These are phyloP conservation scores for Proliferodiscus dingleyae DNA, from an alignment of 2,329 filamentous ascomycete species.

Conservation along the genomic window DNA sequence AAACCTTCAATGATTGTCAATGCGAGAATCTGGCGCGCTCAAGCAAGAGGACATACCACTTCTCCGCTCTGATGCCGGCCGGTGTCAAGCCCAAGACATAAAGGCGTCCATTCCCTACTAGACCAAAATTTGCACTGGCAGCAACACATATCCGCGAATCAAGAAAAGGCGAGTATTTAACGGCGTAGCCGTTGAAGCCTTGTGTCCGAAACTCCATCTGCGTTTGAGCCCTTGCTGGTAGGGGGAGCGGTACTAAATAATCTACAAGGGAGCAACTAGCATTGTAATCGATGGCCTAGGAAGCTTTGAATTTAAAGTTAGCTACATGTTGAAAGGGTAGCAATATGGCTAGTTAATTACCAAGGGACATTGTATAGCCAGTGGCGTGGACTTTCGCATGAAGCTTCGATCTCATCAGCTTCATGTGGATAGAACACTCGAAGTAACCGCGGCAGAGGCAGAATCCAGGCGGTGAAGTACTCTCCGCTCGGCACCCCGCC, in stretches of 20 bases:
- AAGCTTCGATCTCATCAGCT: neutral
- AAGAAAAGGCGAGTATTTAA: slow-evolving; percentile 98
- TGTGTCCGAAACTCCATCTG: slow-evolving; percentile 91
- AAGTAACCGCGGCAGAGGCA: neutral
- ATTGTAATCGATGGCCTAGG: neutral
- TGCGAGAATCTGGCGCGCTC: neutral
- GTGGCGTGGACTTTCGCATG: neutral
- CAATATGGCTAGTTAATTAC: no score
- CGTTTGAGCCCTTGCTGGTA: neutral
- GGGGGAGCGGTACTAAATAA: neutral
- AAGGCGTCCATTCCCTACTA: slow-evolving; percentile 90
- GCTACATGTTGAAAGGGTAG: no score
- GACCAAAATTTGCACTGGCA: slow-evolving; percentile 89
- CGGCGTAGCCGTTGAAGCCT: slow-evolving; percentile 92
- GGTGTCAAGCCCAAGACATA: slow-evolving; percentile 80
- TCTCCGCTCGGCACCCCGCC: neutral
- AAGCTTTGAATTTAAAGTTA: neutral
- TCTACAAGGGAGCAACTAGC: neutral
- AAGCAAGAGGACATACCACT: slow-evolving; percentile 51
- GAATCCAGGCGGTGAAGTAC: neutral
- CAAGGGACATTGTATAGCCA: slow-evolving; percentile 1
- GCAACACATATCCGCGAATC: slow-evolving; percentile 90
- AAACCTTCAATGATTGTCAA: slow-evolving; percentile 51
- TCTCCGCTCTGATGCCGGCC: slow-evolving; percentile 77
- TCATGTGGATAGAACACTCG: neutral